These are phyloP conservation scores for Inonotus hispidus DNA, from an alignment of 1,284 basidiomycete genomes.

Conservation along the genomic window DNA sequence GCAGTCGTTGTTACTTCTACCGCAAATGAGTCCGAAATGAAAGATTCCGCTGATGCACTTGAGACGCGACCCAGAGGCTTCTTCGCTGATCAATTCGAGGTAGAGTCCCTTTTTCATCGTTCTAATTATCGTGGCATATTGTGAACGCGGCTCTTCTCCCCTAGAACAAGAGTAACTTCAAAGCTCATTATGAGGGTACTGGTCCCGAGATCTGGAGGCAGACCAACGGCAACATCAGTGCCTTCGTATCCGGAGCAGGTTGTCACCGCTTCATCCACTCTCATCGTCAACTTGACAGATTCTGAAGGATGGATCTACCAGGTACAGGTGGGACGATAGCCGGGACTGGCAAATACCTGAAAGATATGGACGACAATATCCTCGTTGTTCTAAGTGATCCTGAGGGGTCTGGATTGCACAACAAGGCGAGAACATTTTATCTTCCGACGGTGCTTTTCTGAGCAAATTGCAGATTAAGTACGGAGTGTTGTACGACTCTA, in stretches of 20 bases:
- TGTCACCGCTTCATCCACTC: conserved; percentile 11
- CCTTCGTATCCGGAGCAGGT: conserved; percentile 94
- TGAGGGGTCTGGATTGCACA: conserved; percentile 92
- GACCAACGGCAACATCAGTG: conserved; percentile 76
- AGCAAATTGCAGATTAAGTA: conserved; percentile 58
- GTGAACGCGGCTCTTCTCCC: neutral
- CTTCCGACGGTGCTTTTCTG: neutral
- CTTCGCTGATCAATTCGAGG: conserved; percentile 96
- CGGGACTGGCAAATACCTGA: conserved; percentile 80
- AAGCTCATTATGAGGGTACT: conserved; percentile 86
- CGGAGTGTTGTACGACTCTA: conserved; percentile 91
- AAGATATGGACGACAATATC: conserved; percentile 57
- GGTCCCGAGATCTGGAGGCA: conserved; percentile 97
- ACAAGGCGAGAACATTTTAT: conserved; percentile 55
- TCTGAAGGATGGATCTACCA: conserved; percentile 22
- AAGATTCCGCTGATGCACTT: conserved; percentile 38
- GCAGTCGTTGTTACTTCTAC: conserved; percentile 56
- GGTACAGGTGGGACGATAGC: conserved; percentile 95
- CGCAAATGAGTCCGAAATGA: conserved; percentile 37
- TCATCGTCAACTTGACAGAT: neutral
- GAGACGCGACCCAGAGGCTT: conserved; percentile 59
- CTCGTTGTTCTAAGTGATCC: conserved; percentile 86
- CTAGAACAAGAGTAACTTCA: conserved; percentile 84
- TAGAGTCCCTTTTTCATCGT: conserved; percentile 25
- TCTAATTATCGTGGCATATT: neutral